Percentiles rank a stretch among this genome's conserved stretches.
Evolutionary conservation across 2,329 filamentous ascomycete genomes (phyloP).

Genomic region (Beauveria asiatica): DNA sequence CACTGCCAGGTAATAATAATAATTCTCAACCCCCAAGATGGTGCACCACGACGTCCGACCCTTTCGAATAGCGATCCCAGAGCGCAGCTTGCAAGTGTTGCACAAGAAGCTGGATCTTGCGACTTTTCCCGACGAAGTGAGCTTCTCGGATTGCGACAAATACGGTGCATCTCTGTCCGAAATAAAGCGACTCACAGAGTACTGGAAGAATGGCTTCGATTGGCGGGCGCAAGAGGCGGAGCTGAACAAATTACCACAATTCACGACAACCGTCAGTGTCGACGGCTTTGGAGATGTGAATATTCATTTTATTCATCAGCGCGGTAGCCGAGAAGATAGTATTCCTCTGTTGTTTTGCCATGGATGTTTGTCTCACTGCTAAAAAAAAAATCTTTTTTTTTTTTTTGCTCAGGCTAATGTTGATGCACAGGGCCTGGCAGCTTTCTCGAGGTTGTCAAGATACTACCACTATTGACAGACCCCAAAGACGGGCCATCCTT

Average conservation of each 20-base stretch:
- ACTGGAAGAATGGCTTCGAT: constrained; percentile 43
- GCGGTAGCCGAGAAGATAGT: constrained; percentile 38
- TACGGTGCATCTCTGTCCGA: constrained; percentile 25
- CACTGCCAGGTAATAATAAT: no score
- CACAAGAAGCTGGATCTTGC: not conserved
- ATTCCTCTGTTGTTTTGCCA: constrained; percentile 62
- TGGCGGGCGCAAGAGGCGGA: constrained; percentile 53
- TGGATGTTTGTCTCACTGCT: constrained; percentile 37
- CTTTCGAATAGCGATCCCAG: not conserved
- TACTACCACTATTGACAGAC: constrained; percentile 41
- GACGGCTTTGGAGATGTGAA: constrained; percentile 50
- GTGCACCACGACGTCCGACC: not conserved
- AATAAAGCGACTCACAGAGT: constrained; percentile 25
- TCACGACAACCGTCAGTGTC: constrained; percentile 40
- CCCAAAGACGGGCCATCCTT: constrained; percentile 33
- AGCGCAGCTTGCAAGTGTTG: not conserved
- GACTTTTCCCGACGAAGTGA: constrained; percentile 2
- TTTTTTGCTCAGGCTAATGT: not conserved
- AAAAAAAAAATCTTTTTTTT: no score
- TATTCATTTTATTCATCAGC: constrained; percentile 57
- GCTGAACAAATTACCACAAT: constrained; percentile 53
- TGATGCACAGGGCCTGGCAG: constrained; percentile 51
- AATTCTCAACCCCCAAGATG: not conserved
- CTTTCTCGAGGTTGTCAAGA: constrained; percentile 57
- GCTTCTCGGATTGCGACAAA: constrained; percentile 25